Evolutionary conservation across 2,329 filamentous ascomycete genomes (phyloP), one percentile per base, ranked within the genome.

Genomic region (Diaporthe sp.): DNA sequence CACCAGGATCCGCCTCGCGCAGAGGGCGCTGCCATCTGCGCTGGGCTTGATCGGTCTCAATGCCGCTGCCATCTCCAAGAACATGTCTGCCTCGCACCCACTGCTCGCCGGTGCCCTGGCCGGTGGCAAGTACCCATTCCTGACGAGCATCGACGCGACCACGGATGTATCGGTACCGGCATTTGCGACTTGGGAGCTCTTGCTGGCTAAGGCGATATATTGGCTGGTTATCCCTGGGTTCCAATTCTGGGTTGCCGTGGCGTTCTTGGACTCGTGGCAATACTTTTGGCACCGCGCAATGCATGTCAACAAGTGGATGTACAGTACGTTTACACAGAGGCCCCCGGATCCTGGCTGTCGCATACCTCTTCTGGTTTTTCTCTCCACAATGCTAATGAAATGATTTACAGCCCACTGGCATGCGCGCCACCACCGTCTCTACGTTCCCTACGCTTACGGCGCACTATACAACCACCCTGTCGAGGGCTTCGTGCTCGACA

Each of bases 221-320:
- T 93, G 94, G 88, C 85, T 92, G 76, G 81, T 92, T 51, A 88
- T 98, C 76, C 97, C 97, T 0, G 88, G 86, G 4, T 72, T 96
- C 65, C 96, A 98, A 82, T 94, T 98, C 81, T 85, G 90, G 73
- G 80, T 94, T 66, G 97, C 92, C 32, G 89, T 96, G 75, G 85
- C 91, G 77, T 87, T 97, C 77, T 90, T 98, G 78, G 97, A 99
- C 84, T 97, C 95, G 58, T 99, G 97, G 97, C 96, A 99, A 83
- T 99, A 99, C 86, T 98, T 98, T 85, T 89, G 96, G 79, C 97
- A 99, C 84, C 94, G 97, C 51, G 90, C 93, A 73, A 99, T 99
- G 97, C 97, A 99, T 85, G 89, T 97, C 87, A 98, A 98, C 86
- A 96, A 94, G 84, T 98, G 94, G 94, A 89, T 99, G 79, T 98